Evolutionary conservation across 176 grass and related monocot genomes (phyloP).

Genomic region (Themeda triandra): DNA sequence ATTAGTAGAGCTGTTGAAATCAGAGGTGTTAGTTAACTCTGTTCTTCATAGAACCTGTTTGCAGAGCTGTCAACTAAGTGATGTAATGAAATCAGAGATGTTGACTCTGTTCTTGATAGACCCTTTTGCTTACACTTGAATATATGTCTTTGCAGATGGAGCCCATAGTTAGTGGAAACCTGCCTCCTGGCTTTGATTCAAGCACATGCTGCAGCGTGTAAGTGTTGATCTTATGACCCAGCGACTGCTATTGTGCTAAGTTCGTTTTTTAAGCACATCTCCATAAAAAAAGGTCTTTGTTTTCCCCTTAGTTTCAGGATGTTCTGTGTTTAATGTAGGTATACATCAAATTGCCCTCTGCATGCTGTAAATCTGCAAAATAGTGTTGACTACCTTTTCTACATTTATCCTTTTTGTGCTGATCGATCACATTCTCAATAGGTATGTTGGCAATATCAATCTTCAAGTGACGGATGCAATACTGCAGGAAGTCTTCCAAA

Average conservation of each 20-base stretch:
- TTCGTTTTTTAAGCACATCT: not conserved
- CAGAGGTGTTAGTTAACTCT: constrained; percentile 7
- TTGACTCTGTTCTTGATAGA: not conserved
- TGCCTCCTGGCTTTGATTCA: constrained; percentile 98
- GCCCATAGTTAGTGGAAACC: constrained; percentile 89
- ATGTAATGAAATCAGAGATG: not conserved
- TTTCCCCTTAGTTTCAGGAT: not conserved
- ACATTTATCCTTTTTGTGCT: not conserved
- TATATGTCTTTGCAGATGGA: constrained; percentile 89
- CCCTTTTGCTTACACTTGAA: constrained; percentile 45
- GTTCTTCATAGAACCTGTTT: not conserved
- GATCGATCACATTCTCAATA: constrained; percentile 27
- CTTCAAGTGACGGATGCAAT: constrained; percentile 78
- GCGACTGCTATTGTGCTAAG: not conserved
- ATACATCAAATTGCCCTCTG: not conserved
- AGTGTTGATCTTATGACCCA: constrained; percentile 48
- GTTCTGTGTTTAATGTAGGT: not conserved
- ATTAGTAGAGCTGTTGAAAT: not conserved
- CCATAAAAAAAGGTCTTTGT: not conserved
- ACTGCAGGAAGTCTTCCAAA: constrained; percentile 91
- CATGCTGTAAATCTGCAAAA: not conserved
- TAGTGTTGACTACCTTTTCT: not conserved
- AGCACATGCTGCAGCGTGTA: constrained; percentile 97
- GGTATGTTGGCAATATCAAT: constrained; percentile 98
- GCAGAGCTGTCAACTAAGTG: not conserved